Evolutionary conservation across 148 eudicot genomes (phyloP).

Genomic region (Amaranthus palmeri): DNA sequence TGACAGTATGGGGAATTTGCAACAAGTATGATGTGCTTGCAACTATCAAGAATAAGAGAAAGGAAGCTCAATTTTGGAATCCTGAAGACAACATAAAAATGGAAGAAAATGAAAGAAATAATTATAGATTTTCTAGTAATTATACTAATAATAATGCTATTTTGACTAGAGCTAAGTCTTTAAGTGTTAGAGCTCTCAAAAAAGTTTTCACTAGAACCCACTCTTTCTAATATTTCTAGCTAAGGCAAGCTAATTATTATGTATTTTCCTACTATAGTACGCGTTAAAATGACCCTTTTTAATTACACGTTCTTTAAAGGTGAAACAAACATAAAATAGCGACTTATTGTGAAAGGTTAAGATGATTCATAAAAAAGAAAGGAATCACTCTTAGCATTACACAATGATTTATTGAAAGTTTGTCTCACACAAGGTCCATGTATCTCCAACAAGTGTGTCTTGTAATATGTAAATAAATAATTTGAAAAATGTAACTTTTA

Average conservation of each 20-base stretch:
- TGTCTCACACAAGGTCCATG: too few relatives aligned
- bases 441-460: background rate
- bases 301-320: too few relatives aligned
- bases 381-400: too few relatives aligned
- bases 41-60: slow-evolving; percentile 64
- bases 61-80: slow-evolving; percentile 70
- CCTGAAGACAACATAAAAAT: slow-evolving; percentile 38
- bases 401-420: too few relatives aligned
- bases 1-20: slow-evolving; percentile 96
- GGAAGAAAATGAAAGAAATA: slow-evolving; percentile 18
- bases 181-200: slow-evolving; percentile 57
- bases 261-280: background rate
- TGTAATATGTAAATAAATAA: slow-evolving; percentile 4
- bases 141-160: slow-evolving; percentile 13
- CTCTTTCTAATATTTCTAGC: slow-evolving; percentile 35
- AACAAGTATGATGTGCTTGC: slow-evolving; percentile 72
- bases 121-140: slow-evolving; percentile 8
- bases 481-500: background rate
- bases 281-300: background rate
- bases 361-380: too few relatives aligned
- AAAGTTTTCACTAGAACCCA: slow-evolving; percentile 58
- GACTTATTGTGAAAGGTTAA: too few relatives aligned
- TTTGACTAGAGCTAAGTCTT: slow-evolving; percentile 48
- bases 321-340: too few relatives aligned
- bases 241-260: background rate